Evolutionary conservation across 2,329 filamentous ascomycete species (phyloP).

Genomic region (Phaeosphaeriaceae sp.): DNA sequence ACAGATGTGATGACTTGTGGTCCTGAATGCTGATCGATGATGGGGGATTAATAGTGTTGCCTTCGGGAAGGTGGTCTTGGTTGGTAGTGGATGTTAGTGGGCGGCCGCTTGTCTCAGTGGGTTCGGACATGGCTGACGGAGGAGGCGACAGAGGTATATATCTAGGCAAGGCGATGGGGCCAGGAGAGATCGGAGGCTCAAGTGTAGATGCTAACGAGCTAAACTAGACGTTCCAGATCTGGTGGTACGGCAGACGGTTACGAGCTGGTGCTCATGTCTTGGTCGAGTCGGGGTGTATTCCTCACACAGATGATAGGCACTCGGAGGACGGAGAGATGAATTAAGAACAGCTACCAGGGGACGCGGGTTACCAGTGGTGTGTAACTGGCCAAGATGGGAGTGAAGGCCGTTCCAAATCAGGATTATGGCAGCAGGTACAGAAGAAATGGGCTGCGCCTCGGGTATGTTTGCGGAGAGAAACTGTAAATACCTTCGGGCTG

Average conservation of each 20-base stretch:
- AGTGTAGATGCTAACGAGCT: slow-evolving; percentile 36
- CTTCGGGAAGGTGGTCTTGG: slow-evolving; percentile 30
- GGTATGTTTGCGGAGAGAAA: slow-evolving; percentile 34
- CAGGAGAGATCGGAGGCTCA: slow-evolving; percentile 42
- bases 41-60: slow-evolving; percentile 21
- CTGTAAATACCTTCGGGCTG: slow-evolving; percentile 51
- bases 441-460: slow-evolving; percentile 40
- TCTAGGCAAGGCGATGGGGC: slow-evolving; percentile 31
- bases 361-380: slow-evolving; percentile 31
- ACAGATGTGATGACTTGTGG: slow-evolving; percentile 33
- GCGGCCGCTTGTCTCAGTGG: slow-evolving; percentile 42
- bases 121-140: slow-evolving; percentile 42
- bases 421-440: slow-evolving; percentile 40
- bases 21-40: slow-evolving; percentile 26
- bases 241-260: slow-evolving; percentile 42
- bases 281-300: slow-evolving; percentile 33
- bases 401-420: slow-evolving; percentile 44
- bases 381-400: slow-evolving; percentile 35
- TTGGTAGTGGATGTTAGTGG: slow-evolving; percentile 35
- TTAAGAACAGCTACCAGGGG: slow-evolving; percentile 40
- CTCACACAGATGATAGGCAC: slow-evolving; percentile 38
- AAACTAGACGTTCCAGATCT: slow-evolving; percentile 41
- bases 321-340: slow-evolving; percentile 36
- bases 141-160: slow-evolving; percentile 44
- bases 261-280: slow-evolving; percentile 42